Evolutionary conservation across 768 basidiomycete species (phyloP).

Genomic region (Boletus reticulatus): DNA sequence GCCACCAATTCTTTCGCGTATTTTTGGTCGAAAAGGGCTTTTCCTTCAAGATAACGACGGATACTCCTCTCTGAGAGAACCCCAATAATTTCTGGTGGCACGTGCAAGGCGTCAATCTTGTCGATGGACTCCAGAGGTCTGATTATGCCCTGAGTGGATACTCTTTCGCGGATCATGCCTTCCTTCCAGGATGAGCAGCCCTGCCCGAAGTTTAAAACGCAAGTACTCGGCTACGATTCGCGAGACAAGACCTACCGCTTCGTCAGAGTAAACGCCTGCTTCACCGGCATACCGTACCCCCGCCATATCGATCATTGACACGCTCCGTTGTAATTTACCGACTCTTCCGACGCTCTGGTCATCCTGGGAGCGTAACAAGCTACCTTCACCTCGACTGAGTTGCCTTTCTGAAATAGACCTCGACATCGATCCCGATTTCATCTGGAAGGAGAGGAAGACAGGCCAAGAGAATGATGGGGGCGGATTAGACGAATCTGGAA

Average conservation of each 20-base stretch:
- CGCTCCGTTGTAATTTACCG: slow-evolving; percentile 15
- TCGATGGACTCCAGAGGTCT: slow-evolving; percentile 72
- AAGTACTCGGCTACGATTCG: not conserved
- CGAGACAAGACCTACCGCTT: slow-evolving; percentile 39
- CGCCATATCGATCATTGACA: slow-evolving; percentile 6
- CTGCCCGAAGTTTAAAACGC: slow-evolving; percentile 21
- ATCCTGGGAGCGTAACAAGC: slow-evolving; percentile 1
- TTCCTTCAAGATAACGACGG: slow-evolving; percentile 72
- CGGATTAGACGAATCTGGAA: not conserved
- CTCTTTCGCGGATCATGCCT: slow-evolving; percentile 88
- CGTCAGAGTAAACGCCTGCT: slow-evolving; percentile 48
- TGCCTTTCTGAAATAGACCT: slow-evolving; percentile 17
- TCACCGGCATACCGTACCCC: slow-evolving; percentile 56
- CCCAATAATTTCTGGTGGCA: slow-evolving; percentile 69
- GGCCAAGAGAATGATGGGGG: slow-evolving; percentile 13
- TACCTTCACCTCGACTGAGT: not conserved
- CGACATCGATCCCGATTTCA: slow-evolving; percentile 13
- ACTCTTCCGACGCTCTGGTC: slow-evolving; percentile 21
- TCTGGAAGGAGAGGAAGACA: slow-evolving; percentile 13
- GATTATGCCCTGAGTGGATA: slow-evolving; percentile 80
- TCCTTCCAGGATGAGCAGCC: slow-evolving; percentile 39
- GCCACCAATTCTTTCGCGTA: slow-evolving; percentile 53
- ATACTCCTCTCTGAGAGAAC: slow-evolving; percentile 70
- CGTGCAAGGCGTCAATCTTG: slow-evolving; percentile 62
- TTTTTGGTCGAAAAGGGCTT: slow-evolving; percentile 60